These are phyloP conservation scores for Saccharomyces paradoxus DNA, from an alignment of 805 yeast genomes.

Conservation along the genomic window DNA sequence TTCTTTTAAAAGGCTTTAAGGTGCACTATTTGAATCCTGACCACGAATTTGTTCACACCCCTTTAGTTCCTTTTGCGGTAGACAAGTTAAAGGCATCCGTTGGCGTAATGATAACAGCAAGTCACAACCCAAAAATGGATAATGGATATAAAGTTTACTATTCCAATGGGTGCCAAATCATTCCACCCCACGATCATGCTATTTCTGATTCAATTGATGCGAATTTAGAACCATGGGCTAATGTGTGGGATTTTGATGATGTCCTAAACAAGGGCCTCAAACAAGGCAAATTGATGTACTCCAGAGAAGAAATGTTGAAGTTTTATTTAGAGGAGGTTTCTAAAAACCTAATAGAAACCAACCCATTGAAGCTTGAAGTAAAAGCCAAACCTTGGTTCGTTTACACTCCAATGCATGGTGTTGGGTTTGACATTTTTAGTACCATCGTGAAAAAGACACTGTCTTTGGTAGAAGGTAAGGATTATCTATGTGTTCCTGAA, in stretches of 20 bases:
- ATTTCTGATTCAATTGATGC: slow-evolving; percentile 58
- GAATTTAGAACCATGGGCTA: slow-evolving; percentile 53
- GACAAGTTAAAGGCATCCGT: slow-evolving; percentile 54
- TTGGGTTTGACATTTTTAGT: slow-evolving; percentile 59
- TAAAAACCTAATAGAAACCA: slow-evolving; percentile 28
- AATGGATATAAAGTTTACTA: slow-evolving; percentile 95
- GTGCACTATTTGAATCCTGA: slow-evolving; percentile 48
- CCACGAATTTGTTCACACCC: slow-evolving; percentile 59
- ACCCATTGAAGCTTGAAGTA: background rate
- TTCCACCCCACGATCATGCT: slow-evolving; percentile 77
- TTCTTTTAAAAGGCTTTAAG: slow-evolving; percentile 55
- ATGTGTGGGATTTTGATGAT: slow-evolving; percentile 41
- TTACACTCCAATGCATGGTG: slow-evolving; percentile 95
- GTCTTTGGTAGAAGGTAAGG: slow-evolving; percentile 31
- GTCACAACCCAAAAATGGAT: slow-evolving; percentile 77
- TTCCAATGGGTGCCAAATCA: slow-evolving; percentile 89
- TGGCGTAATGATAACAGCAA: slow-evolving; percentile 91
- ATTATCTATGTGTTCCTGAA: slow-evolving; percentile 40
- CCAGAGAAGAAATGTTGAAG: slow-evolving; percentile 36
- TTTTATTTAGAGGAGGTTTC: slow-evolving; percentile 35
- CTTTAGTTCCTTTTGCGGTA: slow-evolving; percentile 84
- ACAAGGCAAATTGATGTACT: slow-evolving; percentile 29
- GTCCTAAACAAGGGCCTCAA: slow-evolving; percentile 30
- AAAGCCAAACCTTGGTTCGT: slow-evolving; percentile 40
- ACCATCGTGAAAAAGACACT: slow-evolving; percentile 28